Conservation (phyloP, 2,329 filamentous ascomycete species). For the Emydomyces testavorans region DNA sequence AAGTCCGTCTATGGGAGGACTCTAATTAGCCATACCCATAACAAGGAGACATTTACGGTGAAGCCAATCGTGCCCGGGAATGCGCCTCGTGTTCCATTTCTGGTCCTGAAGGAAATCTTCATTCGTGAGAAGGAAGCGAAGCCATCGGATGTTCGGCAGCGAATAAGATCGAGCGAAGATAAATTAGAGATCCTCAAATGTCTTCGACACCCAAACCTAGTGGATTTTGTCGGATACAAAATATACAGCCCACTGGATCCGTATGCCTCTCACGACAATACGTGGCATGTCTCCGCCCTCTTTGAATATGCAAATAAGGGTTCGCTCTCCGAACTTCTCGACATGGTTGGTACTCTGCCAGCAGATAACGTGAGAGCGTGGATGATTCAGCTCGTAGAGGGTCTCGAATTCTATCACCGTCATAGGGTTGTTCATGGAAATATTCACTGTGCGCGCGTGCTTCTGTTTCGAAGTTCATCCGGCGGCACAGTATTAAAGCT, state of each 20-base stretch:
- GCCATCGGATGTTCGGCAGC: slow-evolving; percentile 56
- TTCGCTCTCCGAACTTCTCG: slow-evolving; percentile 68
- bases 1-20: slow-evolving; percentile 59
- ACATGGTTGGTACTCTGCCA: slow-evolving; percentile 62
- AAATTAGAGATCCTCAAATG: slow-evolving; percentile 64
- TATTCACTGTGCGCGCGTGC: slow-evolving; percentile 67
- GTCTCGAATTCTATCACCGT: slow-evolving; percentile 73
- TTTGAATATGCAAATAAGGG: slow-evolving; percentile 70
- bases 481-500: slow-evolving; percentile 56
- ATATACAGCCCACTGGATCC: slow-evolving; percentile 46
- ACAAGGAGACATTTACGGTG: slow-evolving; percentile 56
- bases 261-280: slow-evolving; percentile 31
- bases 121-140: slow-evolving; percentile 50
- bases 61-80: slow-evolving; percentile 51
- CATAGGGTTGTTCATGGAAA: slow-evolving; percentile 74
- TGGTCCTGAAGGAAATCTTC: slow-evolving; percentile 62
- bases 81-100: slow-evolving; percentile 46
- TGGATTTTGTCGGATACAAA: slow-evolving; percentile 72
- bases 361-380: slow-evolving; percentile 70
- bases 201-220: slow-evolving; percentile 62
- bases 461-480: slow-evolving; percentile 58
- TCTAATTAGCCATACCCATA: slow-evolving; percentile 52
- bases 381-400: slow-evolving; percentile 86
- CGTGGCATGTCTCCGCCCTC: slow-evolving; percentile 65
- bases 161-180: slow-evolving; percentile 63